These are phyloP conservation scores for Xylaria sp. DNA, from an alignment of 2,329 filamentous ascomycete species.

Conservation along the genomic window DNA sequence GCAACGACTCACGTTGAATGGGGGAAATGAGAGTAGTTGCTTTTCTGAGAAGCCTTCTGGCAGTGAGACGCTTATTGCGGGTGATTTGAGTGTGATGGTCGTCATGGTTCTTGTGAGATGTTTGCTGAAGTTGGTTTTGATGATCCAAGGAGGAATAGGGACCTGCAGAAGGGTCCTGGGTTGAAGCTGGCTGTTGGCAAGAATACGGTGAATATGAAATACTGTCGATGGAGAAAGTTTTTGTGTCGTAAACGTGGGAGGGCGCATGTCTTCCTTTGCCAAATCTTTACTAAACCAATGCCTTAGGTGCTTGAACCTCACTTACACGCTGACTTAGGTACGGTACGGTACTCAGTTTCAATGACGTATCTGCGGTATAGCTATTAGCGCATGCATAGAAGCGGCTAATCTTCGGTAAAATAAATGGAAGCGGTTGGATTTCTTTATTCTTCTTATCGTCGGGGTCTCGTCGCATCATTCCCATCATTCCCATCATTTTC, in stretches of 20 bases:
- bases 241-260: neutral
- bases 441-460: neutral
- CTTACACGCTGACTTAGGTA: neutral
- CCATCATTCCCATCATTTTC: neutral
- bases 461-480: neutral
- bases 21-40: slow-evolving; percentile 58
- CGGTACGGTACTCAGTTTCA: neutral
- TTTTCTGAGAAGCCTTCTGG: slow-evolving; percentile 57
- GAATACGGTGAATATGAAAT: neutral
- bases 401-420: slow-evolving; percentile 27
- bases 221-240: neutral
- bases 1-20: slow-evolving; percentile 57
- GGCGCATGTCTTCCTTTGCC: slow-evolving; percentile 13
- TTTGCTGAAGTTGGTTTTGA: neutral
- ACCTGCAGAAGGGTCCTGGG: neutral
- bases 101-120: slow-evolving; percentile 48
- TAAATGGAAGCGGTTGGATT: neutral
- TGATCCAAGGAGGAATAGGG: neutral
- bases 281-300: neutral
- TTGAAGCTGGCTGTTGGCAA: neutral
- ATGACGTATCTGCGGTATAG: slow-evolving; percentile 2
- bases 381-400: too few species aligned
- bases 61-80: slow-evolving; percentile 56
- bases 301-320: neutral
- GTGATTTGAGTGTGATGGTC: slow-evolving; percentile 53